Percentiles rank a stretch among this genome's conserved stretches.
Conservation (phyloP, 2,329 filamentous ascomycete species). For the Penicillium fuscoglaucum region DNA sequence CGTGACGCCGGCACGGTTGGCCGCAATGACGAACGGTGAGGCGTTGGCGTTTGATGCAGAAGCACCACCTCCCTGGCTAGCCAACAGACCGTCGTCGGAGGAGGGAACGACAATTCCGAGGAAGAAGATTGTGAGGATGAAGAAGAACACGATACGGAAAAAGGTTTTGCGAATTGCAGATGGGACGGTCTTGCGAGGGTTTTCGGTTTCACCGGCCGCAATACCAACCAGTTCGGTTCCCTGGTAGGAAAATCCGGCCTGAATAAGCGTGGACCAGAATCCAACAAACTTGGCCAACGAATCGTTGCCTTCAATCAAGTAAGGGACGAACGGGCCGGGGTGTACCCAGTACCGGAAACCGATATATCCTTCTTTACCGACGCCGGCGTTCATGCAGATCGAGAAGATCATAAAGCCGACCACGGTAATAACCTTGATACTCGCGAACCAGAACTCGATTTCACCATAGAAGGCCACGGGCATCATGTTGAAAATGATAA, state of each 20-base stretch:
- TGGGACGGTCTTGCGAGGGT: conserved; percentile 71
- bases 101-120: conserved; percentile 70
- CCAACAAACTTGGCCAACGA: conserved; percentile 63
- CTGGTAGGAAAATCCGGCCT: conserved; percentile 44
- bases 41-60: conserved; percentile 28
- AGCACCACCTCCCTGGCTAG: conserved; percentile 24
- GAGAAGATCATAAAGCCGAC: conserved; percentile 74
- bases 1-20: conserved; percentile 36
- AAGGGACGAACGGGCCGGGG: conserved; percentile 67
- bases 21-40: conserved; percentile 46
- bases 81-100: conserved; percentile 55
- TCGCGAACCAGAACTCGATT: conserved; percentile 75
- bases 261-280: conserved; percentile 54
- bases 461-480: conserved; percentile 73
- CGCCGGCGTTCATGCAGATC: conserved; percentile 73
- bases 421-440: conserved; percentile 73
- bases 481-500: conserved; percentile 68
- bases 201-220: conserved; percentile 71
- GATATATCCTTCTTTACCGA: conserved; percentile 67
- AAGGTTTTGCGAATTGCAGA: conserved; percentile 71
- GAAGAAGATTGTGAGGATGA: conserved; percentile 54
- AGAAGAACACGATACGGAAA: conserved; percentile 68
- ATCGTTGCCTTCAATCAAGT: conserved; percentile 58
- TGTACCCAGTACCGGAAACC: conserved; percentile 71
- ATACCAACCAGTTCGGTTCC: conserved; percentile 75